Base-by-base conservation (phyloP, 805 yeast genomes). In the Nakazawaea populi region DNA sequence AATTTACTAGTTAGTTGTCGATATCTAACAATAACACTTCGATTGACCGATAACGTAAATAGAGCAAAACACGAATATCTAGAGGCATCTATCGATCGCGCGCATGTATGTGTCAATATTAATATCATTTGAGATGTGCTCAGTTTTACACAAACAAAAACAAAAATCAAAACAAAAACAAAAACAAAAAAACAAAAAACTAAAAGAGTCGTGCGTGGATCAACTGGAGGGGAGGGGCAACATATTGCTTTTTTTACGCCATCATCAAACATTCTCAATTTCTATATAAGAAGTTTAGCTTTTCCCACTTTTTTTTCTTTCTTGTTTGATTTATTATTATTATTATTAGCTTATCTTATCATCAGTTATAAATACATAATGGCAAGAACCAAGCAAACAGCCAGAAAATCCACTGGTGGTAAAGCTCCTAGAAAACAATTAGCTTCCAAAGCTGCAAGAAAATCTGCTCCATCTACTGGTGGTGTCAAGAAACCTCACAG, bases 401-500 rank as follows among this genome's bases (percentile, higher is more conserved):
- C 95, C 66, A 87, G 95, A 87, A 87, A 87, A 74, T 87, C 94
- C 59, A 87, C 95, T 63, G 95, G 95, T 83, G 95, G 95, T 83
- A 87, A 87, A 74, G 95, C 95, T 47, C 95, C 95, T 83, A 87
- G 95, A 87, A 87, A 87, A 74, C 95, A 87, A 73, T 77, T 87
- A 65, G 95, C 95, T 58, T 87, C 95, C 55, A 87, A 87, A 77
- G 95, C 94, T 64, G 95, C 95, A 58, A 87, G 95, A 86, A 87
- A 87, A 69, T 87, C 94, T 40, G 95, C 95, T 48, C 95, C 95
- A 82, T 79, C 89, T 50, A 79, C 90, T 56, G 94, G 94, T 70
- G 95, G 95, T 85, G 94, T 87, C 64, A 87, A 87, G 83, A 87
- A 87, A 74, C 94, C 94, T 58, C 95, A 87, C 83, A 87, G 96